Evolutionary conservation across 176 grass and related monocot species (phyloP), one percentile per base, ranked within the genome.

Genomic region (Poa pratensis): DNA sequence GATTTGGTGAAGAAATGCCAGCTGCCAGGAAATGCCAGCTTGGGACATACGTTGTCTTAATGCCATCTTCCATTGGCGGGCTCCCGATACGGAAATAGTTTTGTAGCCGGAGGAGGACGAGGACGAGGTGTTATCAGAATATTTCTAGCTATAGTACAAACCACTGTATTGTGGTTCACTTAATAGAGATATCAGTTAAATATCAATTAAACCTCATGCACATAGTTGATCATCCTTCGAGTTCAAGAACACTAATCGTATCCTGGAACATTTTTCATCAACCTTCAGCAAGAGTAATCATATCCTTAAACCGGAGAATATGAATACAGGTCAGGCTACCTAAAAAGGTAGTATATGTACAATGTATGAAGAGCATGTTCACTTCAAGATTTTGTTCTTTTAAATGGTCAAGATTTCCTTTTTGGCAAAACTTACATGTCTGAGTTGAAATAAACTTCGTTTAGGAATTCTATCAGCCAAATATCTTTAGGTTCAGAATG

Each of bases 141-240:
- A n/a, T 66, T 64, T 83, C 45, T 40, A 79, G 43, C 15, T 40
- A 66, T 22, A 3, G 57, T 20, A 77, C 20, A 78, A 57, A 73
- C 34, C 1, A 19, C 9, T 86, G 18, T 78, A 19, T 49, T 17
- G 52, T 82, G 63, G 13, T 64, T 79, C 75, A 73, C 45, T 65
- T n/a, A n/a, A n/a, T n/a, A 74, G 35, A 67, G 75, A 90, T 90
- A 46, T 18, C 34, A 81, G 16, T 79, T 75, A 28, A 28, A 70
- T 19, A 66, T 35, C 19, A 9, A 74, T 49, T 39, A 19, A 79
- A 11, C 0, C 22, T 46, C 23, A 30, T 22, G 3, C 76, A 63
- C 15, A 27, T 13, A 65, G 34, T 52, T 78, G 55, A 78, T 49
- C 60, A 17, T 23, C 69, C n/a, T 42, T 69, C 35, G n/a, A 2